Percentiles rank a stretch among this genome's conserved stretches.
Conservation (phyloP, 1,284 basidiomycete species). For the Trichosporon ovoides region DNA sequence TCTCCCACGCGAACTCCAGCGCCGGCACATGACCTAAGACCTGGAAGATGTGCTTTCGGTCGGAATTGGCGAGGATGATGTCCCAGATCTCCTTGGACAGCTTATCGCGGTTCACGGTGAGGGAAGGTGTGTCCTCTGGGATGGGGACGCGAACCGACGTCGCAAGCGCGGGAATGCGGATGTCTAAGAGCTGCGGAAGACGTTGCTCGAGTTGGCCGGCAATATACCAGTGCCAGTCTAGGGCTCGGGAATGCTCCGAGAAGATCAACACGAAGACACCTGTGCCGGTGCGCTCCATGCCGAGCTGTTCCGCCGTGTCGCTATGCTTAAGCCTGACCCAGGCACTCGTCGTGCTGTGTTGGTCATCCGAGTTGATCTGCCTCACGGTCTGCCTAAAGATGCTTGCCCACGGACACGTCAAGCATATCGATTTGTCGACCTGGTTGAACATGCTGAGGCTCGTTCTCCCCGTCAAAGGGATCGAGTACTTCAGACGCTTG, state of each 20-base stretch:
- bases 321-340: constrained; percentile 9
- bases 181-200: constrained; percentile 36
- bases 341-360: background rate
- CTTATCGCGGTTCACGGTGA: constrained; percentile 21
- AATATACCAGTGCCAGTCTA: constrained; percentile 49
- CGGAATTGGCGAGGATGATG: constrained; percentile 26
- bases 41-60: constrained; percentile 26
- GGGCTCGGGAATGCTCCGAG: constrained; percentile 35
- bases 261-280: constrained; percentile 42
- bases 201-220: constrained; percentile 39
- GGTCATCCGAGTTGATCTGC: background rate
- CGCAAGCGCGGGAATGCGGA: constrained; percentile 35
- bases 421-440: constrained; percentile 38
- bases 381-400: constrained; percentile 14
- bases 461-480: constrained; percentile 35
- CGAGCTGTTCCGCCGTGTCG: constrained; percentile 9
- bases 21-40: constrained; percentile 22
- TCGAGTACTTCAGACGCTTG: constrained; percentile 40
- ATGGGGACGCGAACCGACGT: constrained; percentile 34
- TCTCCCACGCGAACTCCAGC: constrained; percentile 43
- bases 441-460: constrained; percentile 42
- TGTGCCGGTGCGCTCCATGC: constrained; percentile 8
- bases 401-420: constrained; percentile 17
- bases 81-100: constrained; percentile 32
- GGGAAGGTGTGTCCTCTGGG: constrained; percentile 29